These are phyloP conservation scores for Paramecium octaurelia DNA, from an alignment of 73 alveolate genomes.

Conservation along the genomic window DNA sequence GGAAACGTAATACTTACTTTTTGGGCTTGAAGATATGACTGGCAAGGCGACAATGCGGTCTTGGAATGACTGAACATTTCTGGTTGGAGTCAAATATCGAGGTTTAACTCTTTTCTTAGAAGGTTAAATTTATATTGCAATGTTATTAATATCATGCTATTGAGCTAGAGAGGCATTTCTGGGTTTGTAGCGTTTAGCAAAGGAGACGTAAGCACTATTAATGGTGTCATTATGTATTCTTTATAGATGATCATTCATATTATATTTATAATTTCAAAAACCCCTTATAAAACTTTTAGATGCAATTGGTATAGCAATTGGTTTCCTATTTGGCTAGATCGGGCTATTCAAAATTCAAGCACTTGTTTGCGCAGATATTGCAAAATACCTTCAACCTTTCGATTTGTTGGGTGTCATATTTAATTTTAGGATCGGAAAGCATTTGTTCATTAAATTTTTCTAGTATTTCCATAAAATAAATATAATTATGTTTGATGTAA, in stretches of 20 bases:
- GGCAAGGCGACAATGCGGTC: not conserved
- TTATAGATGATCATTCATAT: not conserved
- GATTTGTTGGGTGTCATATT: not conserved
- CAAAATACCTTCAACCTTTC: not conserved
- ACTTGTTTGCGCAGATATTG: not conserved
- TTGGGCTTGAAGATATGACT: not conserved
- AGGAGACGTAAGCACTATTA: not conserved
- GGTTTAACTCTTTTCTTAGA: not conserved
- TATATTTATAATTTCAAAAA: slow-evolving; percentile 18
- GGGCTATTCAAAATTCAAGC: not conserved
- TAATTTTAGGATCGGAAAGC: not conserved
- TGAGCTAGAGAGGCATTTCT: slow-evolving; percentile 7
- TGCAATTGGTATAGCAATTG: not conserved
- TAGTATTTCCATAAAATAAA: not conserved
- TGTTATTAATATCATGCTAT: not conserved
- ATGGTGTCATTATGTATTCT: not conserved
- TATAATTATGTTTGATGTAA: not conserved
- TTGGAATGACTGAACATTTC: not conserved
- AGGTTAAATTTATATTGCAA: not conserved
- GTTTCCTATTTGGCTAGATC: not conserved
- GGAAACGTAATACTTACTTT: not conserved
- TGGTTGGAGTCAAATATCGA: not conserved
- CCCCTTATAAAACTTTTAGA: slow-evolving; percentile 18
- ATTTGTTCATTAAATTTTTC: slow-evolving; percentile 22
- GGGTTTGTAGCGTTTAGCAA: not conserved